Conservation (phyloP, 257 asterid species). For the Plectranthus barbatus region DNA sequence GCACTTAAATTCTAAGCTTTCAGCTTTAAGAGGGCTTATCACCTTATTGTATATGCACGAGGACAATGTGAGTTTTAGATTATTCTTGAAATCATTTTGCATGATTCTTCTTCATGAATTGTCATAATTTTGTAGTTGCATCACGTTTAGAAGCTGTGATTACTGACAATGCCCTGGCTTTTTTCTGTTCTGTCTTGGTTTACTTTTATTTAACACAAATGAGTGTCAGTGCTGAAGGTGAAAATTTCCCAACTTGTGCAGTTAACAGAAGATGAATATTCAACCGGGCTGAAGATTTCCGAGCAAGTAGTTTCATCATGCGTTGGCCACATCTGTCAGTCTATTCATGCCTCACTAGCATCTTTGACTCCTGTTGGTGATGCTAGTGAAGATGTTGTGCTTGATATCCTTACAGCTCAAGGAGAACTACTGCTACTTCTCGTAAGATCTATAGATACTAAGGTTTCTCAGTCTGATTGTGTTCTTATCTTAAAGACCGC, state of each 20-base stretch:
- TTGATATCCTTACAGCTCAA: conserved; percentile 67
- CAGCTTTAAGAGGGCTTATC: conserved; percentile 64
- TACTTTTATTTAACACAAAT: neutral
- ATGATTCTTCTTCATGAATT: neutral
- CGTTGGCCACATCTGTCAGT: conserved; percentile 49
- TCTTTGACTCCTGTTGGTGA: conserved; percentile 40
- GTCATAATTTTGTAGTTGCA: too few relatives aligned
- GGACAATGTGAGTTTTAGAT: conserved; percentile 36
- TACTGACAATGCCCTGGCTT: neutral
- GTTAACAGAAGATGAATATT: conserved; percentile 37
- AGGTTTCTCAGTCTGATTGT: conserved; percentile 28
- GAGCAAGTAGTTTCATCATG: conserved; percentile 48
- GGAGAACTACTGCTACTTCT: conserved; percentile 64
- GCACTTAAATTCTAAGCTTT: conserved; percentile 54
- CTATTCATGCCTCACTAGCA: conserved; percentile 48
- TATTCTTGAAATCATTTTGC: neutral
- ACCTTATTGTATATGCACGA: conserved; percentile 50
- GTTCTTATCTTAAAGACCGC: conserved; percentile 54
- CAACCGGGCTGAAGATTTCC: conserved; percentile 40
- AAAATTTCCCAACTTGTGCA: conserved; percentile 36
- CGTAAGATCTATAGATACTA: conserved; percentile 31
- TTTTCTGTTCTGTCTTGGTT: neutral
- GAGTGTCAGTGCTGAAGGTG: conserved; percentile 6
- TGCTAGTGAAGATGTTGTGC: conserved; percentile 34
- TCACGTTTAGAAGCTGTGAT: too few relatives aligned